Evolutionary conservation across 2,329 filamentous ascomycete species (phyloP).

Genomic region (Pseudogymnoascus sp.): DNA sequence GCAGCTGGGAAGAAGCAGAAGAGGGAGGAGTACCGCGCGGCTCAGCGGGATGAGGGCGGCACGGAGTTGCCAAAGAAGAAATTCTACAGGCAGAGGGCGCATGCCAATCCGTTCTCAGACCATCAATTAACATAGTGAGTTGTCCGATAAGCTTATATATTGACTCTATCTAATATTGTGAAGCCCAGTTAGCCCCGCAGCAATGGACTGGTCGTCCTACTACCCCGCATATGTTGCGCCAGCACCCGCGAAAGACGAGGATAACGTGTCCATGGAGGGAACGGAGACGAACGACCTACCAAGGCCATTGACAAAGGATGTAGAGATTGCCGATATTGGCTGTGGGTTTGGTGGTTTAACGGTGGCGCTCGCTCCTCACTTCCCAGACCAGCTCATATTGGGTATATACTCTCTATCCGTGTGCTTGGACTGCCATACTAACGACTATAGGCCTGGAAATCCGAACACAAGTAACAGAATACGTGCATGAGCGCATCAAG

Average conservation of each 20-base stretch:
- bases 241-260: conserved; percentile 30
- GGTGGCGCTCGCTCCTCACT: conserved; percentile 71
- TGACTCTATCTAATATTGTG: conserved; percentile 13
- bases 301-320: conserved; percentile 52
- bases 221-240: conserved; percentile 65
- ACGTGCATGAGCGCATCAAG: conserved; percentile 78
- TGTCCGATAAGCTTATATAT: neutral
- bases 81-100: conserved; percentile 91
- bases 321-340: conserved; percentile 93
- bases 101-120: conserved; percentile 97
- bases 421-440: conserved; percentile 13
- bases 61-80: conserved; percentile 73
- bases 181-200: conserved; percentile 68
- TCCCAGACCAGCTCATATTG: conserved; percentile 77
- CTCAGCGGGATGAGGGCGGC: conserved; percentile 42
- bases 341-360: conserved; percentile 92
- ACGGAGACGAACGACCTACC: conserved; percentile 17
- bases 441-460: conserved; percentile 71
- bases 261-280: conserved; percentile 21
- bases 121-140: conserved; percentile 81
- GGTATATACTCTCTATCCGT: conserved; percentile 45
- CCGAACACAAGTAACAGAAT: conserved; percentile 80
- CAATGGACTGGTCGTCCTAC: conserved; percentile 86
- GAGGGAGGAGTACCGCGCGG: conserved; percentile 57
- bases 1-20: conserved; percentile 54